Base-by-base conservation (phyloP, 2,329 filamentous ascomycete genomes). In the Fusarium udum region DNA sequence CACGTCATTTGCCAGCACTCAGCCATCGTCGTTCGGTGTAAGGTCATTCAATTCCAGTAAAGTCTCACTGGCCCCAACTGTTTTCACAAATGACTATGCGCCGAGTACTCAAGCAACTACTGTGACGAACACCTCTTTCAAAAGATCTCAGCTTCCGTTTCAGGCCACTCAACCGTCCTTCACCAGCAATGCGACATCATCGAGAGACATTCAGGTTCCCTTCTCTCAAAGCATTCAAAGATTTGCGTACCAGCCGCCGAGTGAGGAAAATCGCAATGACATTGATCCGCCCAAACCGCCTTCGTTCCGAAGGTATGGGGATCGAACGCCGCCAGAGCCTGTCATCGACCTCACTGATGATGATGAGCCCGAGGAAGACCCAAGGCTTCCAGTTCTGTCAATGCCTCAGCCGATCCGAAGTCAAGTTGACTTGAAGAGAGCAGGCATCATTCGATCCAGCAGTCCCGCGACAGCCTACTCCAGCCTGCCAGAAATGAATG, bases 51-150 rank as follows among this genome's bases (percentile, higher is more conserved):
- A 77, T 39, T 80, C 80, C 7, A 83, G 80, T 60, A 80, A 68
- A 40, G 67, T 71, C 5, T 83, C 83, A 1, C 71, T 82, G 32
- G 75, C 67, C 6, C 77, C 80, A 0, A 77, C 68, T 10, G 69
- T 83, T 28, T 86, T 84, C 24, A 64, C 69, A 66, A 53, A 77
- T 20, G 72, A 77, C 4, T 59, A 45, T 16, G 68, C 68, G 1
- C 67, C 72, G 8, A 78, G 78, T 18, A 83, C 78, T 3, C 81
- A 84, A 62, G 79, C 80, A 22, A 85, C 83, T 1, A 53, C 79
- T n/a, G 32, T 61, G 1, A 63, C 72, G 3, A 66, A 75, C 12
- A 48, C 24, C 10, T 74, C 72, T 8, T 72, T 72, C 24, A 69
- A 52, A 24, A 65, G 39, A 22, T 28, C 56, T 26, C 60, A 52